These are phyloP conservation scores for Scorias spongiosa DNA, from an alignment of 2,329 filamentous ascomycete genomes.

Conservation along the genomic window DNA sequence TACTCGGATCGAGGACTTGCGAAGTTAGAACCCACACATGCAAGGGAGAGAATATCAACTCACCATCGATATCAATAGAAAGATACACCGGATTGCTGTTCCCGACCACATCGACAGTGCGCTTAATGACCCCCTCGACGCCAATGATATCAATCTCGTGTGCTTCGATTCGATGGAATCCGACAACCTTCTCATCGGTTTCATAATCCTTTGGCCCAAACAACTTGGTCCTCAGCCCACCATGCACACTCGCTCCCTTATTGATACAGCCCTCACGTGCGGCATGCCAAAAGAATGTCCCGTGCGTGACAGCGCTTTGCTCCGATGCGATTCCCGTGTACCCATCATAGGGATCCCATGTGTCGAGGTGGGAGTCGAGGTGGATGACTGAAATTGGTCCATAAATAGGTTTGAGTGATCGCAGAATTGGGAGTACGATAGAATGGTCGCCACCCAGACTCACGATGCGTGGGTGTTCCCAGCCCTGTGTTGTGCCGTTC, in stretches of 20 bases:
- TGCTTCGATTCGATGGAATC: conserved; percentile 69
- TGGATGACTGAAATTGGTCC: conserved; percentile 52
- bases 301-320: conserved; percentile 67
- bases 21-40: too few species aligned
- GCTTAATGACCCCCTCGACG: conserved; percentile 60
- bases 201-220: conserved; percentile 68
- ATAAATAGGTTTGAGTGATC: conserved; percentile 49
- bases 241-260: conserved; percentile 78
- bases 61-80: conserved; percentile 67
- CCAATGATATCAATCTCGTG: conserved; percentile 55
- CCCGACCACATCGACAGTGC: conserved; percentile 54
- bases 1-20: conserved; percentile 58
- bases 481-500: conserved; percentile 50
- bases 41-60: too few species aligned
- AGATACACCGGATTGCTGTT: conserved; percentile 61
- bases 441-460: conserved; percentile 53
- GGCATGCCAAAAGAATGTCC: conserved; percentile 79
- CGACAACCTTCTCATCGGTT: conserved; percentile 63
- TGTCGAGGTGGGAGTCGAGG: conserved; percentile 47
- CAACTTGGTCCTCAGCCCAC: conserved; percentile 70
- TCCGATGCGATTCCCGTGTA: conserved; percentile 70
- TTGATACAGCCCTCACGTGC: conserved; percentile 59
- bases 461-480: conserved; percentile 66
- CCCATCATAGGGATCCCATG: conserved; percentile 62
- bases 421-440: conserved; percentile 41